Conservation (phyloP, 148 eudicot species). For the Rhododendron mucronatum region DNA sequence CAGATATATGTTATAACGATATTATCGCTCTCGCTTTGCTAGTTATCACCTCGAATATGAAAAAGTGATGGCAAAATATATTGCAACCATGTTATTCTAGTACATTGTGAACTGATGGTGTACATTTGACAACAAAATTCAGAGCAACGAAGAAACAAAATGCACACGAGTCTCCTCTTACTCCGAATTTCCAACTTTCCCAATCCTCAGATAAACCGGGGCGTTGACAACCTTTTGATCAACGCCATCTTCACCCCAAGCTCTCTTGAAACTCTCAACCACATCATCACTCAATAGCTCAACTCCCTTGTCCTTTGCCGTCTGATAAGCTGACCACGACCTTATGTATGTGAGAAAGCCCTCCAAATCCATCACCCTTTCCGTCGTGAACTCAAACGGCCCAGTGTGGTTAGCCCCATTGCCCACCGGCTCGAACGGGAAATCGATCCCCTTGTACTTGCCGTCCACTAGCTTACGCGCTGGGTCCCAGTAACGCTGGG, state of each 20-base stretch:
- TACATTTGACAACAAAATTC: not conserved
- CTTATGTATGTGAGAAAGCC: constrained; percentile 44
- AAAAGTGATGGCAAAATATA: not conserved
- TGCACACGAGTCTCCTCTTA: not conserved
- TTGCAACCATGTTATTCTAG: not conserved
- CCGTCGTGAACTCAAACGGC: constrained; percentile 55
- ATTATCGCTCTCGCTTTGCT: not conserved
- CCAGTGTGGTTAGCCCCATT: constrained; percentile 61
- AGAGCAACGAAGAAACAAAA: not conserved
- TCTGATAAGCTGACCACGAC: constrained; percentile 80
- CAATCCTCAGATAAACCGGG: constrained; percentile 70
- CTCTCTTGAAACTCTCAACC: constrained; percentile 44
- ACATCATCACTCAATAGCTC: constrained; percentile 54
- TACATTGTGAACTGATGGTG: not conserved
- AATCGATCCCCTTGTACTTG: constrained; percentile 38
- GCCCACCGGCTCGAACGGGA: constrained; percentile 63
- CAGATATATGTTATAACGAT: not conserved
- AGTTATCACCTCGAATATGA: not conserved
- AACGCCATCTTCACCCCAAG: constrained; percentile 59
- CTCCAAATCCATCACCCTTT: constrained; percentile 56
- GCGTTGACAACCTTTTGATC: constrained; percentile 38
- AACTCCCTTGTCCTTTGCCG: constrained; percentile 69
- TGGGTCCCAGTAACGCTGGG: constrained; percentile 46
- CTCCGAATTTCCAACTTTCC: constrained; percentile 37
- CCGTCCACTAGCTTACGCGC: constrained; percentile 48